phyloP scores from a whole-genome alignment of 495 filamentous ascomycete species.

The Neurospora sp. region DNA sequence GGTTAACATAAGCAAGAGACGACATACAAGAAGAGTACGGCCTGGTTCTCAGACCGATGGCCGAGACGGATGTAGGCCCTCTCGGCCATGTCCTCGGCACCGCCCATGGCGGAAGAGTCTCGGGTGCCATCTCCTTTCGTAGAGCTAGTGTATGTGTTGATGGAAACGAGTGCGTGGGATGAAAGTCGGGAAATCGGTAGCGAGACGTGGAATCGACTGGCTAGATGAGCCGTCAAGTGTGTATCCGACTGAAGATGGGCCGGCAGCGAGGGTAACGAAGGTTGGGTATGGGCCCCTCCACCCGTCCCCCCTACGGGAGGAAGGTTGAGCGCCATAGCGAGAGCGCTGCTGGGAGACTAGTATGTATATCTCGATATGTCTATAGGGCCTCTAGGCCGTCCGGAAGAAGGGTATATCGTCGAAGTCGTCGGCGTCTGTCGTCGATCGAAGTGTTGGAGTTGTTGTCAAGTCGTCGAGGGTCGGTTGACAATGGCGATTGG shows the following conservation, averaged over 20 bases:
- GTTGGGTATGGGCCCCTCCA: slow-evolving; percentile 69
- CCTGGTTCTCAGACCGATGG: slow-evolving; percentile 82
- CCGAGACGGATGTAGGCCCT: slow-evolving; percentile 79
- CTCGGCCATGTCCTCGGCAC: slow-evolving; percentile 79
- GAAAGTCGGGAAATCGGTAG: slow-evolving; percentile 80
- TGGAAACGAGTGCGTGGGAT: slow-evolving; percentile 76
- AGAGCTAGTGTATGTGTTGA: slow-evolving; percentile 89
- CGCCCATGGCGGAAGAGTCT: slow-evolving; percentile 75
- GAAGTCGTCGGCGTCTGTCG: not conserved
- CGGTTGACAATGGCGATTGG: not conserved
- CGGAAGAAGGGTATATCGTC: not conserved
- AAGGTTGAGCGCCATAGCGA: slow-evolving; percentile 34
- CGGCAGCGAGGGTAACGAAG: slow-evolving; percentile 79
- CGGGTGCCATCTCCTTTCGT: slow-evolving; percentile 81
- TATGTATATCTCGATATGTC: not conserved
- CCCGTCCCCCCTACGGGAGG: slow-evolving; percentile 31
- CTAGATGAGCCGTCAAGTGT: slow-evolving; percentile 87
- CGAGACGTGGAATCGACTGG: slow-evolving; percentile 87
- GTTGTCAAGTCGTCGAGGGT: not conserved
- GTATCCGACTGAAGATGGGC: slow-evolving; percentile 93
- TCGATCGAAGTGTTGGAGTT: not conserved
- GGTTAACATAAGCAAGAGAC: not conserved
- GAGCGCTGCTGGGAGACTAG: slow-evolving; percentile 8
- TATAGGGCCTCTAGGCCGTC: not conserved
- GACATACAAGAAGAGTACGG: slow-evolving; percentile 80